phyloP scores from a whole-genome alignment of 768 basidiomycete species.

The Phlebiopsis gigantea region DNA sequence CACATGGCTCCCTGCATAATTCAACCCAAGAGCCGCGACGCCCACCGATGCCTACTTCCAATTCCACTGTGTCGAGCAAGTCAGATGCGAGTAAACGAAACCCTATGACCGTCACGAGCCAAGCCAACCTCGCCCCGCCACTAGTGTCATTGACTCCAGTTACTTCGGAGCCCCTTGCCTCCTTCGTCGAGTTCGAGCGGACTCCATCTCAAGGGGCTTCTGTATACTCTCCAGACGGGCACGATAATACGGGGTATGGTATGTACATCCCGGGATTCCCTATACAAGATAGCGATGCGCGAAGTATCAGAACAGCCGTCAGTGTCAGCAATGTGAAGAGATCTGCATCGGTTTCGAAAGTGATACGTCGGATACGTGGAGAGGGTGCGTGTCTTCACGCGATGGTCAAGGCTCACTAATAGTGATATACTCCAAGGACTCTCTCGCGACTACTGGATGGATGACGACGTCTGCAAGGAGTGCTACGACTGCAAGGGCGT shows the following conservation, averaged over 20 bases:
- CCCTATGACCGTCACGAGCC: conserved; percentile 32
- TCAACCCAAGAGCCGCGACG: conserved; percentile 48
- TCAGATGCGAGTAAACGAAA: conserved; percentile 51
- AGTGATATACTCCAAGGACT: conserved; percentile 44
- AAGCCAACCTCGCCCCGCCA: conserved; percentile 62
- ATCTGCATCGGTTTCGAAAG: conserved; percentile 84
- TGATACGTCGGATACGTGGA: conserved; percentile 84
- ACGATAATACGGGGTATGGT: conserved; percentile 48
- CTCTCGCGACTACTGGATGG: conserved; percentile 98
- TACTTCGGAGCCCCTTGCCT: conserved; percentile 63
- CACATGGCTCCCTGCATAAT: conserved; percentile 19
- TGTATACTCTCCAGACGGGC: conserved; percentile 49
- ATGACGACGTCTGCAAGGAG: conserved; percentile 91
- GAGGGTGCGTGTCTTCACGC: conserved; percentile 51
- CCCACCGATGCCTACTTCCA: conserved; percentile 47
- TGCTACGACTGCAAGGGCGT: conserved; percentile 94
- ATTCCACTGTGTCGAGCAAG: conserved; percentile 44
- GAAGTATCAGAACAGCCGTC: conserved; percentile 70
- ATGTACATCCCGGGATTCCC: conserved; percentile 90
- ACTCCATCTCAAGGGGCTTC: conserved; percentile 47
- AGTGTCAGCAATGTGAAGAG: conserved; percentile 45
- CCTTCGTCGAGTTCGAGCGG: conserved; percentile 62
- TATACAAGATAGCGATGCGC: conserved; percentile 77
- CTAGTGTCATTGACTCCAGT: conserved; percentile 83
- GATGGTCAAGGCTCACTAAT: conserved; percentile 12